Conservation (phyloP, 352 stramenopile genomes). For the Phytophthora capsici region DNA sequence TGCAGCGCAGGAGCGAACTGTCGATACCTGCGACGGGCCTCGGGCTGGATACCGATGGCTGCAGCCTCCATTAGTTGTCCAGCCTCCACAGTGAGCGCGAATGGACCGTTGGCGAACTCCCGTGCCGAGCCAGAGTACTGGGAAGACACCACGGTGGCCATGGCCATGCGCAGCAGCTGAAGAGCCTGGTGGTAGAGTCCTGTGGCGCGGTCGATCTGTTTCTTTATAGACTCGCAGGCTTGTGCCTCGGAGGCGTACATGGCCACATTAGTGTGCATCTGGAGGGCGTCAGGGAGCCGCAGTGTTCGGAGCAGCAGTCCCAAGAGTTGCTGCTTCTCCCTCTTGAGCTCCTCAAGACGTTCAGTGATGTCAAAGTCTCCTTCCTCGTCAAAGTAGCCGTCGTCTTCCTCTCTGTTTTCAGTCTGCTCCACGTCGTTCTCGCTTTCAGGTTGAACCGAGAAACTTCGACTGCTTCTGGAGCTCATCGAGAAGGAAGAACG, state of each 20-base stretch:
- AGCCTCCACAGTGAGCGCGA: constrained; percentile 70
- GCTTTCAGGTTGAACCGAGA: constrained; percentile 20
- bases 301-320: constrained; percentile 50
- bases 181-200: constrained; percentile 70
- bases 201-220: constrained; percentile 66
- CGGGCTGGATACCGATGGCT: constrained; percentile 69
- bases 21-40: constrained; percentile 70
- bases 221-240: constrained; percentile 71
- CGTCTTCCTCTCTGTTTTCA: constrained; percentile 10
- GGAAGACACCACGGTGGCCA: constrained; percentile 68
- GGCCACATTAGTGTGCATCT: constrained; percentile 77
- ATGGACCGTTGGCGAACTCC: constrained; percentile 76
- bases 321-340: constrained; percentile 67
- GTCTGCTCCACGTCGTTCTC: constrained; percentile 30
- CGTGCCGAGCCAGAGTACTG: constrained; percentile 68
- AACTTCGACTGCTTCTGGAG: constrained; percentile 16
- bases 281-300: constrained; percentile 56
- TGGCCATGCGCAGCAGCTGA: constrained; percentile 67
- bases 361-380: constrained; percentile 39
- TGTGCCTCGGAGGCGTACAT: constrained; percentile 77
- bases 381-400: constrained; percentile 27
- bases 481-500: constrained; percentile 42
- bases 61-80: constrained; percentile 71
- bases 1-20: constrained; percentile 55
- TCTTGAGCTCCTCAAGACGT: constrained; percentile 57